These are phyloP conservation scores for Xerocomellus amylosporus DNA, from an alignment of 768 basidiomycete genomes.

Conservation along the genomic window DNA sequence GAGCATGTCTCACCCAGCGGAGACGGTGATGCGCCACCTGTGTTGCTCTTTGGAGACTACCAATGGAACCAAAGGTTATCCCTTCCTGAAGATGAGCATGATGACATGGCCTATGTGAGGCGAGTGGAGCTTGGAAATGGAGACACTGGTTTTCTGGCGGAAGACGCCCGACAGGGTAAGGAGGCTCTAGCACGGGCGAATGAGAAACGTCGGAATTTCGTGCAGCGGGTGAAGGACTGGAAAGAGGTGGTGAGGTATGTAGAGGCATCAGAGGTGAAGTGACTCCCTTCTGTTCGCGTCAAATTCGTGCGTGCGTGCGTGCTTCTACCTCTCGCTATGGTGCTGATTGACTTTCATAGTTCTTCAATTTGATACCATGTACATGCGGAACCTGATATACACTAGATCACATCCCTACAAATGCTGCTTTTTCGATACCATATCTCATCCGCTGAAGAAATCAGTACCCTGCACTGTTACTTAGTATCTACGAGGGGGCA, in stretches of 20 bases:
- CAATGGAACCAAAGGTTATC: slow-evolving; percentile 70
- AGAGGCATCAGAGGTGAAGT: slow-evolving; percentile 16
- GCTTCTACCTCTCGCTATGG: background rate
- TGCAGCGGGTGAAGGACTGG: slow-evolving; percentile 64
- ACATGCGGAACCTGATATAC: background rate
- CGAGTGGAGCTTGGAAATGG: slow-evolving; percentile 44
- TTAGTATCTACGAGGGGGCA: no score
- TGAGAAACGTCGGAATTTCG: slow-evolving; percentile 36
- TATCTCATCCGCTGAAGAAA: no score
- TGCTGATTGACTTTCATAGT: background rate
- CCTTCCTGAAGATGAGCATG: slow-evolving; percentile 39
- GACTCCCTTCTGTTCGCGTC: background rate
- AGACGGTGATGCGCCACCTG: slow-evolving; percentile 40
- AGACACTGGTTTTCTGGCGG: slow-evolving; percentile 55
- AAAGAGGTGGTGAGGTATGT: slow-evolving; percentile 52
- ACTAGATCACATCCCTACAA: background rate
- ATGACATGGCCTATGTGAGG: slow-evolving; percentile 55
- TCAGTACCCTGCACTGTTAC: no score
- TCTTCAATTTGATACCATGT: background rate
- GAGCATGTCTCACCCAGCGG: slow-evolving; percentile 23
- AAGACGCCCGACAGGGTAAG: slow-evolving; percentile 33
- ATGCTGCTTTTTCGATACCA: background rate
- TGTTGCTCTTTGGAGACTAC: slow-evolving; percentile 74
- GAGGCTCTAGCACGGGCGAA: slow-evolving; percentile 46
- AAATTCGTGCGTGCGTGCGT: background rate